Evolutionary conservation across 164 flowering plant genomes (phyloP).

Genomic region (Sextonia rubra): DNA sequence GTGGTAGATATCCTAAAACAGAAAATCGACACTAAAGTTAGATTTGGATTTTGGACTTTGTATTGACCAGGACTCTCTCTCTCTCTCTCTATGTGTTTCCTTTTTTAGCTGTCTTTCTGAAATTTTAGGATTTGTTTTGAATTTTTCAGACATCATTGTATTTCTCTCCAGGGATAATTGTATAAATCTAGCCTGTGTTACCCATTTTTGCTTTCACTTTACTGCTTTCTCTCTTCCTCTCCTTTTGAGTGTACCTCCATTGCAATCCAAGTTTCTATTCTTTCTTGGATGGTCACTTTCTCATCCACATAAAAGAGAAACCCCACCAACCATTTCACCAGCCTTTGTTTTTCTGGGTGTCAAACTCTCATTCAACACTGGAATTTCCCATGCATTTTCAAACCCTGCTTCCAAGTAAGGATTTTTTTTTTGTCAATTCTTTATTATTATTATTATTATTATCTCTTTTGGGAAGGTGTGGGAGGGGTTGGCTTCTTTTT

Average conservation of each 20-base stretch:
- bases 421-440: neutral
- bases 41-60: too few species aligned
- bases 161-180: constrained; percentile 7
- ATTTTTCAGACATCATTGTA: neutral
- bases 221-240: constrained; percentile 31
- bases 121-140: too few species aligned
- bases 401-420: constrained; percentile 17
- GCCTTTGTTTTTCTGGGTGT: constrained; percentile 20
- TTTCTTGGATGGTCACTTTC: constrained; percentile 30
- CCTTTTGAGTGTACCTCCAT: constrained; percentile 47
- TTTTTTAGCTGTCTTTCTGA: neutral
- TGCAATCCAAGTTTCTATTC: constrained; percentile 67
- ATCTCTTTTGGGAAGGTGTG: too few species aligned
- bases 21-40: too few species aligned
- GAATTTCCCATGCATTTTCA: constrained; percentile 11
- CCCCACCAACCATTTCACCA: constrained; percentile 51
- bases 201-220: constrained; percentile 35
- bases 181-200: constrained; percentile 21
- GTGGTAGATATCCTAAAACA: too few species aligned
- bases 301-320: constrained; percentile 17
- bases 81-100: neutral
- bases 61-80: too few species aligned
- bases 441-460: too few species aligned
- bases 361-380: constrained; percentile 2
- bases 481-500: constrained; percentile 2